phyloP scores from a whole-genome alignment of 345 rosid genomes.

The Hypericum perforatum region DNA sequence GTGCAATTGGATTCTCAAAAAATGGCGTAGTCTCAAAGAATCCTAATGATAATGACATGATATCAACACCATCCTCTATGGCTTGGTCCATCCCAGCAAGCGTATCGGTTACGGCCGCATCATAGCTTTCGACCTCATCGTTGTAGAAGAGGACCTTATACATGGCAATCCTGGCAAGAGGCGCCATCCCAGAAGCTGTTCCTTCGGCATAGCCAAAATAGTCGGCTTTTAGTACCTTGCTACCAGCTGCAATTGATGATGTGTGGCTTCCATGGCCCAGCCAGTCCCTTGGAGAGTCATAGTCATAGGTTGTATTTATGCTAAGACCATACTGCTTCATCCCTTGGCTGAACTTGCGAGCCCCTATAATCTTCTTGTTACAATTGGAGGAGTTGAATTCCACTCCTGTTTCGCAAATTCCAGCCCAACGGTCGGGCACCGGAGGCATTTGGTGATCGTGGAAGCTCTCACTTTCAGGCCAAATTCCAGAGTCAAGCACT shows the following conservation, averaged over 20 bases:
- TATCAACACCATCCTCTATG: conserved; percentile 39
- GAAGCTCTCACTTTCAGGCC: conserved; percentile 47
- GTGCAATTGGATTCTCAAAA: conserved; percentile 34
- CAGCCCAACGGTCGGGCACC: conserved; percentile 32
- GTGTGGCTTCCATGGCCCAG: conserved; percentile 45
- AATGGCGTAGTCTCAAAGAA: conserved; percentile 28
- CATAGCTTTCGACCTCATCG: not conserved
- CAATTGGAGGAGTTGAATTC: conserved; percentile 36
- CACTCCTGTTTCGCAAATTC: conserved; percentile 27
- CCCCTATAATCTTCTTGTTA: conserved; percentile 40
- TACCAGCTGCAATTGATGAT: conserved; percentile 39
- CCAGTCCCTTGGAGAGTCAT: conserved; percentile 43
- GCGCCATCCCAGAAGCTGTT: conserved; percentile 34
- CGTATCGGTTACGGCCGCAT: conserved; percentile 29
- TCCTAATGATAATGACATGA: conserved; percentile 30
- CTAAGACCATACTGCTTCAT: conserved; percentile 24
- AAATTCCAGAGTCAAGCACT: conserved; percentile 36
- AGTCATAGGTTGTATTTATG: conserved; percentile 27
- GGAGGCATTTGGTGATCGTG: conserved; percentile 31
- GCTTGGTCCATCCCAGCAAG: conserved; percentile 53
- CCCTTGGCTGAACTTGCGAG: conserved; percentile 38
- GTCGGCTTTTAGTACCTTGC: conserved; percentile 16
- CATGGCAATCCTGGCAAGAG: conserved; percentile 47
- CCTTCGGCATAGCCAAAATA: conserved; percentile 49
- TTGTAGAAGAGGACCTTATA: conserved; percentile 31